Base-by-base conservation (phyloP, 768 basidiomycete genomes). In the Krasilnikovozyma curviuscula region DNA sequence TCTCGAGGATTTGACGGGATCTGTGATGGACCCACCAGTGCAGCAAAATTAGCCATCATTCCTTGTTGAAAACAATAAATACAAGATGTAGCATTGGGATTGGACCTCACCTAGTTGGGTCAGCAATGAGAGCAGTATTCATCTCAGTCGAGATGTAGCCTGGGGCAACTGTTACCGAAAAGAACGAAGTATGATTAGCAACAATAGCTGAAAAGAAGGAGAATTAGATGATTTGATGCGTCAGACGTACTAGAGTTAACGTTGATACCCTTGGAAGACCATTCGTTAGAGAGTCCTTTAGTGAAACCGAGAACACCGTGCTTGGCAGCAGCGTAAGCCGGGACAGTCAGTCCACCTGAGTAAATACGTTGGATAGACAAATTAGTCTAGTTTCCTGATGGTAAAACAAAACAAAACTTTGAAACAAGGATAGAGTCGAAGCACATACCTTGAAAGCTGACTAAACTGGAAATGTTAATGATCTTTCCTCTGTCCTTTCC, bases 271-370 rank as follows among this genome's bases (percentile, higher is more conserved):
- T 82, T 74, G 58, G 73, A 71, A 52, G 81, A 80, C 86, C 88
- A 93, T 63, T 91, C 88, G 64, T 93, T 93, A 57, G 79, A 78
- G 58, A 91, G 74, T 2, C 85, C 80, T 66, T 88, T 88, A 24
- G 84, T 83, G 56, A 84, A 14, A 32, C 51, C 55, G 40, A 46
- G 37, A 69, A 82, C 83, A 48, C 61, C 64, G 48, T 84, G 84
- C 63, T 89, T 91, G 8, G 88, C 81, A 3, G 88, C 77, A 2
- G 86, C 83, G 59, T 91, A 91, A 10, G 88, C 88, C 18, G 86
- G 84, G 33, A 91, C 73, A 13, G 76, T 79, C 44, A 79, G 48
- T 38, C 79, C 79, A 40, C 60, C 57, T 56, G 23, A 8, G 31
- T 25, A 2, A 16, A 14, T 7, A 8, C n/a, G n/a, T n/a, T n/a